Evolutionary conservation across 495 filamentous ascomycete species (phyloP), one percentile per base, ranked within the genome.

Genomic region (Tetracladium setigerum): DNA sequence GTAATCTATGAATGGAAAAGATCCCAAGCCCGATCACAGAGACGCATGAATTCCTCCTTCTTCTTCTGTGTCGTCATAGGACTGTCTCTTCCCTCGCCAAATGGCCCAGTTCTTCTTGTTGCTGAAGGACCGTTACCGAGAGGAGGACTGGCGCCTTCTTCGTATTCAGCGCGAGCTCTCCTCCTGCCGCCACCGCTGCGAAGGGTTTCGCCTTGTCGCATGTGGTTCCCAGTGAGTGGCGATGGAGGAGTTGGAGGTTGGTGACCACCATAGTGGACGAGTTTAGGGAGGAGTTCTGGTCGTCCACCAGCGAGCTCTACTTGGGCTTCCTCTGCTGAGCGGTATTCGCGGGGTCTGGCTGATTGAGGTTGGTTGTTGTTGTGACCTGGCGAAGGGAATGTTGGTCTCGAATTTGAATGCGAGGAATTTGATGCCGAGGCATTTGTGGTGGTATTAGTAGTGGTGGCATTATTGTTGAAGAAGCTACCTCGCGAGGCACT

Each of bases 21-120:
- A 69, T 98, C 92, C 92, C 92, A 98, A 18, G 91, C 91, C 57
- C 87, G 72, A 41, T 84, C 79, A 59, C 92, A 98, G 35, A 97
- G 66, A 38, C 74, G 69, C 53, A 98, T 65, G 61, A 98, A 98
- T 59, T 98, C 91, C 38, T 95, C 90, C 63, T 90, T 88, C 81
- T 98, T 98, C 63, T 78, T 81, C 47, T 78, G 70, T 59, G 89
- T 78, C n/a, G 79, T 84, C 48, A 89, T 88, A 4, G 89, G 87
- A 39, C 86, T 88, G 52, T 92, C 86, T 38, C 87, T 69, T 8
- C 83, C 83, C 32, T 79, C 78, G 35, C 87, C 86, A 50, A 90
- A 89, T 1, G 84, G 84, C 9, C 84, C 84, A 53, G 79, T 71
- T 41, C 64, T 64, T 30, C 45, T 41, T 2, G 66, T 73, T n/a